Conservation (phyloP, 306 rosid species). For the Cyclanthera cordifolia region DNA sequence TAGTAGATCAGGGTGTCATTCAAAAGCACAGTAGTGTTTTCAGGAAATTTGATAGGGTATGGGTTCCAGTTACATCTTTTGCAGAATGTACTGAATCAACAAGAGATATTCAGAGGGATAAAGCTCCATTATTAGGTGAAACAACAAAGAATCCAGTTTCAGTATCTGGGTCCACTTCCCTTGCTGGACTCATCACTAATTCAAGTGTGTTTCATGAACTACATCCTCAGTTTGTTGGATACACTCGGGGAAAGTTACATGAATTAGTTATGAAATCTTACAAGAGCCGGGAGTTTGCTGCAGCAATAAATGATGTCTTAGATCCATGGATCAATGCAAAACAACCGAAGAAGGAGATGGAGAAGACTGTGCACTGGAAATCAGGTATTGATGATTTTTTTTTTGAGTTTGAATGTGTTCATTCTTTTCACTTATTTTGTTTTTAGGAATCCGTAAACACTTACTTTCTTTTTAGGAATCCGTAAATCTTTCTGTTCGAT, state of each 20-base stretch:
- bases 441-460: neutral
- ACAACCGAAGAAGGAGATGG: slow-evolving; percentile 88
- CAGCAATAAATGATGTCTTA: slow-evolving; percentile 86
- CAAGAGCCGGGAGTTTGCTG: slow-evolving; percentile 92
- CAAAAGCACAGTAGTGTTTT: slow-evolving; percentile 63
- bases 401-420: neutral
- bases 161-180: slow-evolving; percentile 24
- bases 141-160: slow-evolving; percentile 27
- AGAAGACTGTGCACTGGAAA: slow-evolving; percentile 72
- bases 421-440: neutral
- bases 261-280: slow-evolving; percentile 90
- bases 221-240: slow-evolving; percentile 86
- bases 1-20: slow-evolving; percentile 66
- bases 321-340: slow-evolving; percentile 95
- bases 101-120: slow-evolving; percentile 26
- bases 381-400: slow-evolving; percentile 41
- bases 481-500: neutral
- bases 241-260: slow-evolving; percentile 77
- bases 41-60: slow-evolving; percentile 70
- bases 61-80: slow-evolving; percentile 82
- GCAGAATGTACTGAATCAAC: slow-evolving; percentile 41
- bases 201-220: slow-evolving; percentile 33
- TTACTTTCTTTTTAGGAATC: neutral
- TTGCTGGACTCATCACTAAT: slow-evolving; percentile 18
- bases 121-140: slow-evolving; percentile 28